Evolutionary conservation across 768 basidiomycete species (phyloP).

Genomic region (Naganishia friedmannii): DNA sequence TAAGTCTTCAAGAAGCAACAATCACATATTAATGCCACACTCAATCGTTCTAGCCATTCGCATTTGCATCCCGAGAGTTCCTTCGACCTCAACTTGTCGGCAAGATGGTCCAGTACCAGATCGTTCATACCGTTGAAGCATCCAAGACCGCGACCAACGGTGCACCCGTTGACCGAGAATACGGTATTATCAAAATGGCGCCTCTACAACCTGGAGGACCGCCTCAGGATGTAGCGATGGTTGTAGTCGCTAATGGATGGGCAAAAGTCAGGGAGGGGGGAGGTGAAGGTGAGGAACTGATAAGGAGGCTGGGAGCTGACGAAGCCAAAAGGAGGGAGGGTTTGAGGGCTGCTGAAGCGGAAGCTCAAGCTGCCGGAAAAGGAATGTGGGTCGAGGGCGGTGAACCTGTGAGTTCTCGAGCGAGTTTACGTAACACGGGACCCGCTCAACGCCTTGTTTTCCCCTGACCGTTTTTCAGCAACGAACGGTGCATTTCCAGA

Average conservation of each 20-base stretch:
- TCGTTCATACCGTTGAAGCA: conserved; percentile 67
- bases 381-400: conserved; percentile 69
- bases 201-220: conserved; percentile 48
- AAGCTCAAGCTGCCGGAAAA: conserved; percentile 54
- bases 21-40: no score
- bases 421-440: not conserved
- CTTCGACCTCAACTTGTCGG: conserved; percentile 79
- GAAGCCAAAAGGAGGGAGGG: conserved; percentile 73
- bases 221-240: conserved; percentile 48
- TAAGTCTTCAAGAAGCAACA: no score
- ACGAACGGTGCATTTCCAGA: conserved; percentile 71
- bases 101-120: conserved; percentile 80
- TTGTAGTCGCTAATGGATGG: conserved; percentile 82
- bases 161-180: conserved; percentile 43
- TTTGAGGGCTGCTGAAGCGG: conserved; percentile 53
- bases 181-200: conserved; percentile 47
- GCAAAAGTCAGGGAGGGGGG: conserved; percentile 75
- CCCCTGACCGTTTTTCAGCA: conserved; percentile 57
- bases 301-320: conserved; percentile 58
- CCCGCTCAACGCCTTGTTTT: conserved; percentile 8
- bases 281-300: conserved; percentile 57
- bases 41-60: conserved; percentile 76
- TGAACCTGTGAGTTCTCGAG: conserved; percentile 41
- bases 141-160: conserved; percentile 62
- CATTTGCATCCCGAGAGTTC: conserved; percentile 90